Base-by-base conservation (phyloP, 805 yeast species). In the Kluyveromyces dobzhanskii region DNA sequence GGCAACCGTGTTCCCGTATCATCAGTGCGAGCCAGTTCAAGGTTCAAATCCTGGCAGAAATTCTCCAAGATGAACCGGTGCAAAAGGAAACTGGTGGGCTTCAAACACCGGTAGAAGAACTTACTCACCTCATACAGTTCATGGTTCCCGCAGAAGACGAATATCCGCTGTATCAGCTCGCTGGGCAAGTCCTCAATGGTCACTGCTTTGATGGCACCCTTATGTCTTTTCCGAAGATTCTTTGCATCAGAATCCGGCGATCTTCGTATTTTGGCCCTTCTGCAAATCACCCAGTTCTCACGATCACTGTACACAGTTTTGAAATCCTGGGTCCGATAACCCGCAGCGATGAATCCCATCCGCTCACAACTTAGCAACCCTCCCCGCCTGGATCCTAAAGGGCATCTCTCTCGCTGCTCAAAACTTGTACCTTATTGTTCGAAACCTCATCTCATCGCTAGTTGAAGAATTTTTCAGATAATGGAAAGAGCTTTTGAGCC, bases 91-190 rank as follows among this genome's bases (percentile, higher is more conserved):
- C 30, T 27, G 3, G 47, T 43, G 2, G 54, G 55, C 16, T 36
- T 31, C 21, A 58, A 41, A 27, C 42, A 39, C 3, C 33, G 16
- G 13, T 45, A 31, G 28, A 56, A 49, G 32, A 38, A 45, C 30
- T 35, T 46, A 34, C 49, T 51, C 35, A 52, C 26, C 18, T 39
- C 32, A 14, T 40, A 41, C 42, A 50, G 32, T n/a, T 45, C 28
- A 29, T 39, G 38, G 17, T 39, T 39, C 8, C 44, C 44, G 11
- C 42, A 30, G 7, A 44, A 34, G 4, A 42, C 44, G 30, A 46
- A 50, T 17, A 50, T 50, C 7, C 44, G 42, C 30, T 50, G 50
- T 9, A 50, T 33, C 10, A 50, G 27, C 34, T 50, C 54, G 8
- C 38, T 28, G 10, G 52, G 51, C 35, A 50, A 32, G 16, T 44